Conservation (phyloP, 805 yeast genomes). For the Sugiyamaella chiloensis region DNA sequence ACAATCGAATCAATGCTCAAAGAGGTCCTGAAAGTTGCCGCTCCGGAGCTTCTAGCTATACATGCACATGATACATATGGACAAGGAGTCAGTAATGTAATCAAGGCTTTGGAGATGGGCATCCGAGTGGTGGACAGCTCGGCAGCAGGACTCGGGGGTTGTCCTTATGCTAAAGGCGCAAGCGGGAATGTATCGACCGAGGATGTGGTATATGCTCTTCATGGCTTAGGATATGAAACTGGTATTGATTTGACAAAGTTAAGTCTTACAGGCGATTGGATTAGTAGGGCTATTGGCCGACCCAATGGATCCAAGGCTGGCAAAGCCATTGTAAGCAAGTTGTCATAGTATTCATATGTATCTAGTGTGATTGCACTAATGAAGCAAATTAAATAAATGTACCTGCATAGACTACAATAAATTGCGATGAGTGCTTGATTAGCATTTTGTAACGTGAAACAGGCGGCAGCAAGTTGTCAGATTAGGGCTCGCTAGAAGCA, state of each 20-base stretch:
- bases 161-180: constrained; percentile 36
- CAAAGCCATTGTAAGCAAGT: constrained; percentile 23
- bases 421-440: no score
- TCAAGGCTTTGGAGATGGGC: constrained; percentile 32
- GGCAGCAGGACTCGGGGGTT: constrained; percentile 35
- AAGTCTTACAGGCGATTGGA: constrained; percentile 29
- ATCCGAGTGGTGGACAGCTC: constrained; percentile 31
- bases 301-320: constrained; percentile 32
- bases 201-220: constrained; percentile 32
- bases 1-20: constrained; percentile 27
- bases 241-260: constrained; percentile 29
- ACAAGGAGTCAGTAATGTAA: constrained; percentile 34
- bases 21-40: constrained; percentile 24
- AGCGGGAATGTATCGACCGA: constrained; percentile 35
- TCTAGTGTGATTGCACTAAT: no score
- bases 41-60: constrained; percentile 27
- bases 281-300: constrained; percentile 24
- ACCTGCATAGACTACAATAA: no score
- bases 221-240: constrained; percentile 31
- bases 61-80: constrained; percentile 37
- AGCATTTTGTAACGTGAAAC: no score
- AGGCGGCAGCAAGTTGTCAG: no score
- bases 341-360: no score
- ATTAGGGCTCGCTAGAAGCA: no score
- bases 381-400: no score